phyloP scores from a whole-genome alignment of 1,284 basidiomycete genomes.

The Dichomitus squalens region DNA sequence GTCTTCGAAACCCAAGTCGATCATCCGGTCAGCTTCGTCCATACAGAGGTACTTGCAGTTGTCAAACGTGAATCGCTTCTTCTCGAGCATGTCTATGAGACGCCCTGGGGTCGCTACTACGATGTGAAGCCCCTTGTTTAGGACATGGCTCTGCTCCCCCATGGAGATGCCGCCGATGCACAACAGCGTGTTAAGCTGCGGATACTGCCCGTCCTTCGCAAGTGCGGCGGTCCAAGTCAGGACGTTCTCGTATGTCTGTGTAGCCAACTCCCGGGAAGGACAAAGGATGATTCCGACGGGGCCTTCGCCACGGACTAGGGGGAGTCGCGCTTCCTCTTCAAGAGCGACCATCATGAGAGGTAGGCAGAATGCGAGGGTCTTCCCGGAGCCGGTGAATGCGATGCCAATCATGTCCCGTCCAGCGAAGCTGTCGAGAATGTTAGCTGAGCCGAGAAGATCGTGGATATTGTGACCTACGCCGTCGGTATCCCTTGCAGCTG shows the following conservation, averaged over 20 bases:
- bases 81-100: constrained; percentile 97
- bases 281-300: constrained; percentile 95
- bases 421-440: constrained; percentile 62
- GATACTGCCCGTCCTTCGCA: constrained; percentile 80
- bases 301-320: constrained; percentile 92
- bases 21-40: constrained; percentile 99
- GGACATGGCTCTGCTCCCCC: constrained; percentile 90
- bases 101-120: constrained; percentile 96
- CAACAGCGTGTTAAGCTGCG: constrained; percentile 83
- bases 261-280: constrained; percentile 91
- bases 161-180: constrained; percentile 99
- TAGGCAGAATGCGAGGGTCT: constrained; percentile 85
- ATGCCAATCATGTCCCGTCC: constrained; percentile 97
- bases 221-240: constrained; percentile 84
- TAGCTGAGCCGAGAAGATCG: neutral
- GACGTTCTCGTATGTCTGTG: constrained; percentile 96
- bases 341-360: constrained; percentile 95
- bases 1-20: constrained; percentile 98
- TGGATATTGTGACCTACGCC: constrained; percentile 57
- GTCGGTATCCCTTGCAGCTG: constrained; percentile 97
- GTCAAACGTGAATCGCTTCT: constrained; percentile 88
- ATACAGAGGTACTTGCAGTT: constrained; percentile 95
- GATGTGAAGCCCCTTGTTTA: constrained; percentile 92
- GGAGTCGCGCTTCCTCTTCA: constrained; percentile 90
- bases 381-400: constrained; percentile 73